Evolutionary conservation across 495 filamentous ascomycete species (phyloP).

Genomic region (Aspergillus leporis): DNA sequence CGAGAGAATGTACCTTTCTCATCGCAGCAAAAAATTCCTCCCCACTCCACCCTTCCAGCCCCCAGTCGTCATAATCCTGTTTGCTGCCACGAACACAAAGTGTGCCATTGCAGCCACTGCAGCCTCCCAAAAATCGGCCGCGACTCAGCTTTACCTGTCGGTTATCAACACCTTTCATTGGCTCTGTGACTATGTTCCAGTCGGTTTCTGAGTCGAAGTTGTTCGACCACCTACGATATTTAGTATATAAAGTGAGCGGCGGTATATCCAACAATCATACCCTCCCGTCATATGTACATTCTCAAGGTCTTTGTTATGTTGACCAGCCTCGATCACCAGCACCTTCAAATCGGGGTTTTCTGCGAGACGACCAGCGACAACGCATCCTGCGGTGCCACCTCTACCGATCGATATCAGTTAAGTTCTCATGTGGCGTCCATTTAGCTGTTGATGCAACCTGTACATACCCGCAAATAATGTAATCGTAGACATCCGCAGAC

Average conservation of each 20-base stretch:
- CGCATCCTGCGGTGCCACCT: slow-evolving; percentile 61
- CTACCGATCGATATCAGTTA: slow-evolving; percentile 23
- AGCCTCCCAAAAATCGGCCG: slow-evolving; percentile 60
- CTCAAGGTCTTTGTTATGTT: slow-evolving; percentile 43
- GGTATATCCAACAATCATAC: slow-evolving; percentile 15
- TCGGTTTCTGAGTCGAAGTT: slow-evolving; percentile 54
- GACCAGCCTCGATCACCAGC: slow-evolving; percentile 58
- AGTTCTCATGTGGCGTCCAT: background rate
- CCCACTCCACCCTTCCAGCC: slow-evolving; percentile 52
- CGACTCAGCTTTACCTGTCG: slow-evolving; percentile 59
- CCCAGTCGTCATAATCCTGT: slow-evolving; percentile 65
- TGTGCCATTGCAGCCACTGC: slow-evolving; percentile 60
- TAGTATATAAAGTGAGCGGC: too few species aligned
- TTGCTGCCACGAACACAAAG: slow-evolving; percentile 61
- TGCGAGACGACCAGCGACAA: slow-evolving; percentile 62
- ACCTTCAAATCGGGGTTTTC: slow-evolving; percentile 53
- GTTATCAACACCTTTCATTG: slow-evolving; percentile 52
- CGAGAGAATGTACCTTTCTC: slow-evolving; percentile 41
- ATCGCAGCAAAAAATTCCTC: slow-evolving; percentile 54
- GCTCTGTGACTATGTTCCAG: slow-evolving; percentile 57
- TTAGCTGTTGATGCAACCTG: background rate
- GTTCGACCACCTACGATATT: slow-evolving; percentile 35
- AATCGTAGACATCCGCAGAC: background rate
- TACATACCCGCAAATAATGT: slow-evolving; percentile 1
- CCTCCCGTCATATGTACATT: slow-evolving; percentile 51